Percentiles rank a stretch among this genome's conserved stretches.
These are phyloP conservation scores for Tephrocybe sp. DNA, from an alignment of 768 basidiomycete genomes.

Conservation along the genomic window DNA sequence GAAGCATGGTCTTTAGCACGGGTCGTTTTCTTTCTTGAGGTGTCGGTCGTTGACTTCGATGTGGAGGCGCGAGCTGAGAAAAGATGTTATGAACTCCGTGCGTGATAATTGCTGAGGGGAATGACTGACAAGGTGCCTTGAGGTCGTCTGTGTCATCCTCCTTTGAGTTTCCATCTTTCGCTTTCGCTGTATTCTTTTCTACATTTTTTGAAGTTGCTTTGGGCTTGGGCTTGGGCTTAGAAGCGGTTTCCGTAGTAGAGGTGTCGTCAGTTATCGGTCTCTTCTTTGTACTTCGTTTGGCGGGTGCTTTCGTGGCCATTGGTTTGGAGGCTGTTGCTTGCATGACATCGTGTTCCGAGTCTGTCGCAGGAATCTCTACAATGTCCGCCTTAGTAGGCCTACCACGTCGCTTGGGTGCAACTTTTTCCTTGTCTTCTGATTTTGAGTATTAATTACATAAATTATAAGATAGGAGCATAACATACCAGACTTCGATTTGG, in stretches of 20 bases:
- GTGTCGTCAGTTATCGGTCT: not conserved
- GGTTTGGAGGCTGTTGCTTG: not conserved
- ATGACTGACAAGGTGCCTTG: not conserved
- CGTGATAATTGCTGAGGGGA: not conserved
- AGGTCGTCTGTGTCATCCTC: not conserved
- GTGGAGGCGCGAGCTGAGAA: not conserved
- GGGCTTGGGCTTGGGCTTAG: not conserved
- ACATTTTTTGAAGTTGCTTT: not conserved
- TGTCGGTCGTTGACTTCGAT: not conserved
- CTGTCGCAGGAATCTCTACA: not conserved
- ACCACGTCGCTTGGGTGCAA: slow-evolving; percentile 14
- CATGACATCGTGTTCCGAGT: not conserved
- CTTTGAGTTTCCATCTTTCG: not conserved
- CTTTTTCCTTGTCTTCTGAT: not conserved
- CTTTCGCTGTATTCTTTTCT: not conserved
- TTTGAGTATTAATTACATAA: not conserved
- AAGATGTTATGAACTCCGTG: not conserved
- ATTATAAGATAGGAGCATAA: not conserved
- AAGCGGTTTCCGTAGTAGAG: not conserved
- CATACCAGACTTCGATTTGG: slow-evolving; percentile 9
- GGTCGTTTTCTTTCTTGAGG: not conserved
- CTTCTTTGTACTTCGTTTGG: slow-evolving; percentile 1
- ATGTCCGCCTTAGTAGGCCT: slow-evolving; percentile 12
- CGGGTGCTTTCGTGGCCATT: slow-evolving; percentile 1
- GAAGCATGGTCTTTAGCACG: not conserved